Base-by-base conservation (phyloP, 116 monocot genomes). In the Phalaenopsis hybrid region DNA sequence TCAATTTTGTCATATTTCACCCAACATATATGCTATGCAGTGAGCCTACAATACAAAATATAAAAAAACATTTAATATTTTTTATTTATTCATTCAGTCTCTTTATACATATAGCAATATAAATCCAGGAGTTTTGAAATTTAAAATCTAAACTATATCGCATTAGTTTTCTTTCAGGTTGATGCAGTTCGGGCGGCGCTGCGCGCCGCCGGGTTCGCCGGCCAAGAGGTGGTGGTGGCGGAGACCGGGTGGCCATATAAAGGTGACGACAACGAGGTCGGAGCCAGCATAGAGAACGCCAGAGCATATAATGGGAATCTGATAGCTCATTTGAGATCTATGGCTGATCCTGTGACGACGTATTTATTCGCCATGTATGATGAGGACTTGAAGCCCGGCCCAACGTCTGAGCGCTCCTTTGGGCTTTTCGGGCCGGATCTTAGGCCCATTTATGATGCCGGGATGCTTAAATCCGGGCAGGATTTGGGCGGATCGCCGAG, bases 161-260 rank as follows among this genome's bases (percentile, higher is more conserved):
- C 4, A 55, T 17, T 55, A 16, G 17, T 55, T 55, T 55, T 15
- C 55, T 55, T 55, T 44, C 9, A 75, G 75, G 81, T 96, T 20
- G 94, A 96, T 81, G 96, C 94, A 6, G 82, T 94, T 6, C 78
- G 85, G n/a, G 91, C 91, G 18, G 96, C 96, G 33, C 23, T 94
- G 45, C 51, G 78, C 31, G 57, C 73, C 11, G 49, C 67, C 37
- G 91, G 91, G 6, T 94, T 83, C 81, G 72, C 81, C 9, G 82
- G 75, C 17, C 78, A 82, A 9, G 92, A 94, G 75, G 87, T 96
- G 78, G 91, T 94, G 5, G 88, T 94, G 44, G 94, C 96, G 41
- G 96, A 96, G 88, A 96, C 96, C 0, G 96, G 96, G 17, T 96
- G 96, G 96, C 94, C 96, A 25, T 88, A 91, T 77, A 78, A 74